Evolutionary conservation across 73 alveolate genomes (phyloP), one percentile per base, ranked within the genome.

Genomic region (Paramecium primaurelia): DNA sequence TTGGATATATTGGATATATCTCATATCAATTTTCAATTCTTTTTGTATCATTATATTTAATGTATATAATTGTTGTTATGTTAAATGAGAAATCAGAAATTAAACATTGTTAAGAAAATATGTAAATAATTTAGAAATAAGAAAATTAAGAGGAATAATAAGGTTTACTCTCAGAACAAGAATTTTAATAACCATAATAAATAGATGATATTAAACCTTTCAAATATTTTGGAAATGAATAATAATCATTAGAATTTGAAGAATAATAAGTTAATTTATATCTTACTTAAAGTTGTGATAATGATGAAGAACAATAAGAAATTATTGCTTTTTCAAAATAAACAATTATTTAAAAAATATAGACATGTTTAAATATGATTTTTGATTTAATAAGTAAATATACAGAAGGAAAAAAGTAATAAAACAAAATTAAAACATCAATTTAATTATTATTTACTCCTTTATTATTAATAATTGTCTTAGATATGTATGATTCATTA

Each of bases 1-100:
- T 93, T 96, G 97, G 94, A 12, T 71, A 71, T 30, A 68, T 94
- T 25, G 91, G 91, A 22, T 71, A 69, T 47, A 59, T 89, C 6
- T 71, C 77, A 7, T 26, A 28, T 8, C 32, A 71, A 11, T 58
- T 89, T 54, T 32, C 94, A 22, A 34, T 88, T 42, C 10, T 89
- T 4, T 89, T 71, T 32, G 75, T 89, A 18, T 30, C 85, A 3
- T 12, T 89, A 20, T 89, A 89, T 51, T 11, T 44, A 5, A 12
- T 89, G 14, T 89, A 89, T 20, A 80, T 80, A 9, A 2, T 49
- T 18, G 51, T 80, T n/a, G 71, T 80, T 20, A 14, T 80, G 58
- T 18, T 45, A 14, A 80, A 80, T 80, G 91, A 80, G 45, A 80
- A 47, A 9, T 42, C 36, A 80, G 91, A 80, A 42, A 25, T 8